Evolutionary conservation across 176 grass and related monocot genomes (phyloP), one percentile per base, ranked within the genome.

Genomic region (Pontederia paniculata): DNA sequence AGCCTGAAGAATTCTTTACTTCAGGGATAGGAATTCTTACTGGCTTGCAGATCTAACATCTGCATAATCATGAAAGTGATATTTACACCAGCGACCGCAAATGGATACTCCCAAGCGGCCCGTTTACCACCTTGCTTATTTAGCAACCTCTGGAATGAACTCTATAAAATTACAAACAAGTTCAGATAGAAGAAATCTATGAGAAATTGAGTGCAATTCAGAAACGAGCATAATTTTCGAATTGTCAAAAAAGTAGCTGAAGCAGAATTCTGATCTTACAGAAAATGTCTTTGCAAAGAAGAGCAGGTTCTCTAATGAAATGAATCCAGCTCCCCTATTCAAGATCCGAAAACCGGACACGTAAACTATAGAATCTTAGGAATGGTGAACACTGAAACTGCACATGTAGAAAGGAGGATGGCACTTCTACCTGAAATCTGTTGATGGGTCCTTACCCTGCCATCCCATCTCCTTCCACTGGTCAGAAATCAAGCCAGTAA

Each of bases 41-140:
- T 74, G 42, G 86, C 87, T 53, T 86, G 86, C 16, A 97, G 83
- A 76, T 97, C 86, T 12, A 97, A 68, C 91, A 97, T 97, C 79
- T 97, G 86, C 83, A 97, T 97, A 55, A 97, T 90, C 93, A 97
- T 97, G 61, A 97, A 97, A 69, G 80, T 90, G 55, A 90, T 97
- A 63, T 97, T 90, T 53, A 97, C 83, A 64, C 93, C 93, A 23
- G 83, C 93, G 58, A 90, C 86, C 28, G 93, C 93, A 88, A 97
- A 88, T 28, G 83, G 86, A 58, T 97, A 84, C 83, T 88, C 93
- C 91, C 86, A 97, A 31, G 77, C 69, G 52, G 80, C 77, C 61
- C 83, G 67, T 55, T 97, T 89, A 14, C 91, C 83, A 9, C 80
- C 76, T 65, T 87, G 83, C 65, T 97, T 90, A 31, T 89, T 83